A percentile compares a stretch with the other conserved stretches of the same genome.
phyloP scores from a whole-genome alignment of 208 protist genomes.

The Wallacemonas sp. region DNA sequence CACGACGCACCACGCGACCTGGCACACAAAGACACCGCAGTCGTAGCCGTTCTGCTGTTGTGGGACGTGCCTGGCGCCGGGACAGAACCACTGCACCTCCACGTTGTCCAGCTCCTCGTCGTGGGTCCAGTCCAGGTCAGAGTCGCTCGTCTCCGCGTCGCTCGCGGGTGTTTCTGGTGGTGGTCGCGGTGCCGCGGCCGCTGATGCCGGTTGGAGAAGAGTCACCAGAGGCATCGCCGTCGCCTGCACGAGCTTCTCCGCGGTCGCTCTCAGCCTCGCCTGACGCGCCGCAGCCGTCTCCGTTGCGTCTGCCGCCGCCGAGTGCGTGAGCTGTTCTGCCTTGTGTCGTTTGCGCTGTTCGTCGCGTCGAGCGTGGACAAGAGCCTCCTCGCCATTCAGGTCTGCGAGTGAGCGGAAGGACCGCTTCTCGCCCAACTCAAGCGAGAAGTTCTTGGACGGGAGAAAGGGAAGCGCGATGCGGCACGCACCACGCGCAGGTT shows the following conservation, averaged over 20 bases:
- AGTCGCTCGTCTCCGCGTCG: too few species aligned
- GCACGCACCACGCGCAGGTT: background rate
- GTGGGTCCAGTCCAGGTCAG: background rate
- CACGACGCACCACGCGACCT: conserved; percentile 66
- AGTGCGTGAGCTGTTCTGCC: too few species aligned
- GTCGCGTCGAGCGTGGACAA: background rate
- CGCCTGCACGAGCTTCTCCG: background rate
- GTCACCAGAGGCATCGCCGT: background rate
- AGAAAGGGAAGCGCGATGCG: conserved; percentile 2
- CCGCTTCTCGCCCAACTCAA: background rate
- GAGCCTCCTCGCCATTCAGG: background rate
- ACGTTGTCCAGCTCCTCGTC: conserved; percentile 16
- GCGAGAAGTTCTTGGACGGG: conserved; percentile 5
- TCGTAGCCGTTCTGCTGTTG: conserved; percentile 77
- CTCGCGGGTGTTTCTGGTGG: too few species aligned
- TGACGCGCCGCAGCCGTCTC: background rate
- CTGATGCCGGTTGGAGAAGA: too few species aligned
- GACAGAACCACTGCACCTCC: conserved; percentile 39
- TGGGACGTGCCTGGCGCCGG: conserved; percentile 44
- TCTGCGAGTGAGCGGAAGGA: conserved; percentile 9
- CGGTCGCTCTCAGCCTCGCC: too few species aligned
- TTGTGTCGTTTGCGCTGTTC: background rate
- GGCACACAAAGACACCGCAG: conserved; percentile 87
- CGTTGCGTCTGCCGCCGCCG: too few species aligned
- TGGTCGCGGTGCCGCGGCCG: too few species aligned